phyloP scores from a whole-genome alignment of 2,329 filamentous ascomycete species.

The Samsoniella hepiali region DNA sequence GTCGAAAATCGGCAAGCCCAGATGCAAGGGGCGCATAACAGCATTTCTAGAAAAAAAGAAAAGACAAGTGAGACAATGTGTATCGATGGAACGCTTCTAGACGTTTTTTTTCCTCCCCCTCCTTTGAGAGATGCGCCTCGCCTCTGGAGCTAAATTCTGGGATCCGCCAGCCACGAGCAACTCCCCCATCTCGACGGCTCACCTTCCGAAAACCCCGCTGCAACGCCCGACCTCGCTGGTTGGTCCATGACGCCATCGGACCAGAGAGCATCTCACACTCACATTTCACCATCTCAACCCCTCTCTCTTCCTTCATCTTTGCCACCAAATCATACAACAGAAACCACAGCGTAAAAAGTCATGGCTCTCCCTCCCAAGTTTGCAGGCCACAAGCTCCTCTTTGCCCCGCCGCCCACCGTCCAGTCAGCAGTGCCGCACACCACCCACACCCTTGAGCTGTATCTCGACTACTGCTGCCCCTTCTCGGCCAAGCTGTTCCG shows the following conservation, averaged over 20 bases:
- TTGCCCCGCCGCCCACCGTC: slow-evolving; percentile 37
- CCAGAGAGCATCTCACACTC: background rate
- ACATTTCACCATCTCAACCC: too few species aligned
- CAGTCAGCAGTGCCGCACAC: slow-evolving; percentile 38
- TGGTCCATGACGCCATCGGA: slow-evolving; percentile 15
- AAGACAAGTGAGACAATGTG: too few species aligned
- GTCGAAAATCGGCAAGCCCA: too few species aligned
- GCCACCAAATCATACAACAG: background rate
- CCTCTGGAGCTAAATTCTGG: too few species aligned
- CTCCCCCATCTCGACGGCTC: background rate
- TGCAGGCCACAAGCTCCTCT: slow-evolving; percentile 64
- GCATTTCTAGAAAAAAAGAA: too few species aligned
- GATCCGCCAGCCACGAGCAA: too few species aligned
- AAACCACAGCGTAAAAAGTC: slow-evolving; percentile 15
- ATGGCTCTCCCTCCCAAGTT: slow-evolving; percentile 80
- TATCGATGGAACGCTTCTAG: too few species aligned
- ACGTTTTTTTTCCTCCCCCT: too few species aligned
- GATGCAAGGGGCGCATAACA: too few species aligned
- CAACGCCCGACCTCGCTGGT: background rate
- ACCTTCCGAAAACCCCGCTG: slow-evolving; percentile 9
- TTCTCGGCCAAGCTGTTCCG: slow-evolving; percentile 68
- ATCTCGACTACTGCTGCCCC: slow-evolving; percentile 90
- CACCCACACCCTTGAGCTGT: slow-evolving; percentile 60
- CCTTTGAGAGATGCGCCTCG: too few species aligned
- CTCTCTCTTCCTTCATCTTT: background rate